Evolutionary conservation across 1,284 basidiomycete genomes (phyloP), one percentile per base, ranked within the genome.

Genomic region (Tylopilus sp.): DNA sequence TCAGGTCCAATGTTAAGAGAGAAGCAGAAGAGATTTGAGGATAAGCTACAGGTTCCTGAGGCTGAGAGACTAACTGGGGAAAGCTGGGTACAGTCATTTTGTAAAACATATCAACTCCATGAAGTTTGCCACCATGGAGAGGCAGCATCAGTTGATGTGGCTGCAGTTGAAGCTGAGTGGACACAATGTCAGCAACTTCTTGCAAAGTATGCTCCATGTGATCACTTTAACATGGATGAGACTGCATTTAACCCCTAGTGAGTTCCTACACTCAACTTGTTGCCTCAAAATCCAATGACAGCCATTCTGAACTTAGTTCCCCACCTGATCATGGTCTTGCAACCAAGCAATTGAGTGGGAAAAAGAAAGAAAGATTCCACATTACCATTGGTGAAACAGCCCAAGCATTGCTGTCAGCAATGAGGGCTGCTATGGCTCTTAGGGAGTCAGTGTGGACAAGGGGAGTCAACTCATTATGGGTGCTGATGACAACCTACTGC

Each of bases 1-100:
- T 37, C 42, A 25, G 63, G 63, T 23, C 39, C 62, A 33, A 63
- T 63, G 62, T 19, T 63, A 19, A 54, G 31, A 39, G 14, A 64
- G 23, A 65, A 58, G 42, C 6, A 31, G 21, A 52, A 16, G 27
- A 41, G 35, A 41, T 66, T 66, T 48, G 42, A 66, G 34, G 42
- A 48, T 2, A n/a, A 55, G 4, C n/a, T 66, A 8, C 4, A 66
- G 2, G 42, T 66, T 16, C 59, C 65, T n/a, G 41, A 66, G 31
- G 21, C 17, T 5, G 54, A 48, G 34, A 65, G 64, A 45, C 39
- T 65, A 6, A 5, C 3, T 4, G 50, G 64, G 2, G 33, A 65
- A 1, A 27, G 64, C 6, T 65, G 63, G 45, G 16, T 64, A 4
- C 33, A 31, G 6, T 52, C 63, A 13, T 65, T 65, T 23, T 65